These are phyloP conservation scores for Metschnikowia cerradonensis DNA, from an alignment of 805 yeast species.

Conservation along the genomic window DNA sequence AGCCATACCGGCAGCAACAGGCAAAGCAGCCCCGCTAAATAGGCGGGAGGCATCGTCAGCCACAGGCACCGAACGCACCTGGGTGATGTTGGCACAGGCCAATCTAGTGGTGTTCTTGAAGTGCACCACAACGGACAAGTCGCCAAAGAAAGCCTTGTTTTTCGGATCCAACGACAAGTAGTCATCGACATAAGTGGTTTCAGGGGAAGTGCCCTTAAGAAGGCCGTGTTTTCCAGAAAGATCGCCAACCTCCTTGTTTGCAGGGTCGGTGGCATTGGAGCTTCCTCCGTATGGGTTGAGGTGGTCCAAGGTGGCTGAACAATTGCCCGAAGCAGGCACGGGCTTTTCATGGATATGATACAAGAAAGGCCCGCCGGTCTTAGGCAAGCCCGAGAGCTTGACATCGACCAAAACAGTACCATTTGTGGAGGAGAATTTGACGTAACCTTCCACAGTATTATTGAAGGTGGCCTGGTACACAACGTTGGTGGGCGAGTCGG, in stretches of 20 bases:
- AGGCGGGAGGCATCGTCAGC: constrained; percentile 4
- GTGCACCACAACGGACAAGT: constrained; percentile 36
- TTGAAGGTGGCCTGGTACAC: constrained; percentile 24
- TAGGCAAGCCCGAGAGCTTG: constrained; percentile 31
- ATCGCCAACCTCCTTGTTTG: constrained; percentile 33
- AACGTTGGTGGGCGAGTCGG: constrained; percentile 28
- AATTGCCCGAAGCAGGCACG: constrained; percentile 33
- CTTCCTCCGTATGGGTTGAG: constrained; percentile 39
- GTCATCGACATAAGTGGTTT: constrained; percentile 25
- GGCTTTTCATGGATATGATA: constrained; percentile 38
- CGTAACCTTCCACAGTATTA: constrained; percentile 25
- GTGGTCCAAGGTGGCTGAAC: constrained; percentile 32
- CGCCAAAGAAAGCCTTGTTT: constrained; percentile 22
- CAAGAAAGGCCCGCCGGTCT: constrained; percentile 35
- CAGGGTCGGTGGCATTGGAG: constrained; percentile 20
- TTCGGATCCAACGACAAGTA: constrained; percentile 31
- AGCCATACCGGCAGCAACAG: constrained; percentile 14
- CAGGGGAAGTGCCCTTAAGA: constrained; percentile 25
- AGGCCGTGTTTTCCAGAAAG: constrained; percentile 39
- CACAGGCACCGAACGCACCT: constrained; percentile 4
- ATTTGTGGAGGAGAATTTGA: constrained; percentile 26
- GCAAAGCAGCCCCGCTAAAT: constrained; percentile 4
- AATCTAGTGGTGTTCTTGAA: constrained; percentile 28
- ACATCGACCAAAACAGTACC: constrained; percentile 33
- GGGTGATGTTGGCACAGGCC: constrained; percentile 38